Evolutionary conservation across 495 filamentous ascomycete genomes (phyloP).

Genomic region (Xylaria flabelliformis): DNA sequence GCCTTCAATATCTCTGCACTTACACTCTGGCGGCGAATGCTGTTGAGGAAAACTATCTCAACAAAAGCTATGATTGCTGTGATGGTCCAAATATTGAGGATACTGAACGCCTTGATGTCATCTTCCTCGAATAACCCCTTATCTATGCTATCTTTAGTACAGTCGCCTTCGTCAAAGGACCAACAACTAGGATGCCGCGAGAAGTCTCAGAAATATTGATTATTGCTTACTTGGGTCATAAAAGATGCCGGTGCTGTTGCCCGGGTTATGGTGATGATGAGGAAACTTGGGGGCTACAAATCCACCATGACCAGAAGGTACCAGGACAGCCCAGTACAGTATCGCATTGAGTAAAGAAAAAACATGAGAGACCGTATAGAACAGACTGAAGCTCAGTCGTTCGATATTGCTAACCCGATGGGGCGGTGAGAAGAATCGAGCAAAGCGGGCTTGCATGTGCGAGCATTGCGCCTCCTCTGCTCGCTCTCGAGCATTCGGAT

Average conservation of each 20-base stretch:
- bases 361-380: slow-evolving; percentile 53
- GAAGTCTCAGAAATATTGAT: background rate
- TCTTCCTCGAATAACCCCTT: slow-evolving; percentile 43
- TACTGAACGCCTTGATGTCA: slow-evolving; percentile 48
- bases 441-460: slow-evolving; percentile 27
- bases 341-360: slow-evolving; percentile 53
- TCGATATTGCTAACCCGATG: slow-evolving; percentile 43
- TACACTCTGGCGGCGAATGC: slow-evolving; percentile 56
- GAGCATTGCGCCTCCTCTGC: background rate
- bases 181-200: background rate
- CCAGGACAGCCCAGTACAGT: slow-evolving; percentile 55
- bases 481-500: slow-evolving; percentile 43
- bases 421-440: slow-evolving; percentile 48
- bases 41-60: slow-evolving; percentile 56
- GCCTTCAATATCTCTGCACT: background rate
- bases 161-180: background rate
- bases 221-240: slow-evolving; percentile 35
- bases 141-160: slow-evolving; percentile 27
- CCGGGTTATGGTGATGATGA: slow-evolving; percentile 22
- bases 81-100: slow-evolving; percentile 52
- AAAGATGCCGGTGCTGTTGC: slow-evolving; percentile 21
- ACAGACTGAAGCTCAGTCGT: slow-evolving; percentile 54
- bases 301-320: slow-evolving; percentile 46
- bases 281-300: slow-evolving; percentile 34
- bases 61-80: slow-evolving; percentile 51